Evolutionary conservation across 2,329 filamentous ascomycete species (phyloP).

Genomic region (Coniochaeta hoffmannii): DNA sequence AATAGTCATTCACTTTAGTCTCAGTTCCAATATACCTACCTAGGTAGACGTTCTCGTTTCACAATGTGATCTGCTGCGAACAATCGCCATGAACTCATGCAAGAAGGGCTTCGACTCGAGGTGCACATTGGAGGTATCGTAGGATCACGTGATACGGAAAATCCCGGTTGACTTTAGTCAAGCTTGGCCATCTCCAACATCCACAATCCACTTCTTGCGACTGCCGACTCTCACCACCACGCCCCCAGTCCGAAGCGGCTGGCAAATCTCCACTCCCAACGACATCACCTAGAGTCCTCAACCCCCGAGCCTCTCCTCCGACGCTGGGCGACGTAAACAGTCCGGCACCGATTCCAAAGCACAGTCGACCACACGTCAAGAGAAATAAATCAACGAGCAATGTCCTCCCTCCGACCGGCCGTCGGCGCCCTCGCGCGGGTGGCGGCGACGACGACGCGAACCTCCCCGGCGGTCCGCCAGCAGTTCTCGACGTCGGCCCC

Average conservation of each 20-base stretch:
- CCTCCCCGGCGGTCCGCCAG: neutral
- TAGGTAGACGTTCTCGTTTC: too few relatives aligned
- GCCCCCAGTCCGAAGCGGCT: neutral
- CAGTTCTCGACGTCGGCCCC: neutral
- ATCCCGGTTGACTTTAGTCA: neutral
- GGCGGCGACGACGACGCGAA: neutral
- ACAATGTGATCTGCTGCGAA: too few relatives aligned
- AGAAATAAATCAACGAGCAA: neutral
- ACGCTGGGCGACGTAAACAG: too few relatives aligned
- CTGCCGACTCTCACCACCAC: neutral
- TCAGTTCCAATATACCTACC: too few relatives aligned
- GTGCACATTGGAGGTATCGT: neutral
- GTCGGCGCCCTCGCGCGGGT: neutral
- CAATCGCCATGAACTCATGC: too few relatives aligned
- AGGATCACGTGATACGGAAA: neutral
- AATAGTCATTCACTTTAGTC: too few relatives aligned
- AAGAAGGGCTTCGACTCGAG: too few relatives aligned
- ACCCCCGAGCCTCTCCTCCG: neutral
- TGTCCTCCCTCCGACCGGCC: neutral
- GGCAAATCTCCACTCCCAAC: slow-evolving; percentile 1
- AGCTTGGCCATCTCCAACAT: neutral
- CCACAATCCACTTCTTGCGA: neutral
- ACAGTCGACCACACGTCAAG: neutral
- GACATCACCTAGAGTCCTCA: neutral
- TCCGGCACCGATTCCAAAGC: too few relatives aligned